A percentile compares a stretch with the other conserved stretches of the same genome.
phyloP scores from a whole-genome alignment of 2,329 filamentous ascomycete species.

The Aspergillus udagawae region DNA sequence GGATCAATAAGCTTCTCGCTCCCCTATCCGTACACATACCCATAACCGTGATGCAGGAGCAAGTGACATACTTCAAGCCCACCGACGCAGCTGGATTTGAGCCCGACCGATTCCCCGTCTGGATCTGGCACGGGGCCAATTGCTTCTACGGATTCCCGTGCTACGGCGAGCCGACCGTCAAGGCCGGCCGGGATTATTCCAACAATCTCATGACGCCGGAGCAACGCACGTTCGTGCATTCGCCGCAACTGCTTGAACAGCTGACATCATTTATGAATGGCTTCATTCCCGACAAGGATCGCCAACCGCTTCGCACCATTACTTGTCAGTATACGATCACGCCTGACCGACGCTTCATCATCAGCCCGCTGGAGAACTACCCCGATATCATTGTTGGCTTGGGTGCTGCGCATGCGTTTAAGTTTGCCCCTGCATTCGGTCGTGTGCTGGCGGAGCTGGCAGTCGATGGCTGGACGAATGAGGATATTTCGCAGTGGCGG shows the following conservation, averaged over 20 bases:
- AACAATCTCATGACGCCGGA: constrained; percentile 26
- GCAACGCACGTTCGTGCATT: constrained; percentile 26
- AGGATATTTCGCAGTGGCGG: neutral
- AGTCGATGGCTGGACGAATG: neutral
- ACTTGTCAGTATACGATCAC: constrained; percentile 29
- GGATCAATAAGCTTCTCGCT: constrained; percentile 22
- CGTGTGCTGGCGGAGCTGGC: neutral
- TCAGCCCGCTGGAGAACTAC: constrained; percentile 20
- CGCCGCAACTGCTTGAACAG: constrained; percentile 17
- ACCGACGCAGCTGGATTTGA: constrained; percentile 12
- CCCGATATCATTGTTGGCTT: neutral
- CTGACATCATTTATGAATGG: constrained; percentile 17
- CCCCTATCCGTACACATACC: constrained; percentile 21
- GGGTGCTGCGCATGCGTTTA: neutral
- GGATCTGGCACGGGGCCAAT: constrained; percentile 21
- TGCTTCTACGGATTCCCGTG: constrained; percentile 25
- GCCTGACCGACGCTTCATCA: constrained; percentile 24
- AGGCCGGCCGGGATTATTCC: constrained; percentile 19
- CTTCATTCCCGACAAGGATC: constrained; percentile 20
- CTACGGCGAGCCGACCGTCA: constrained; percentile 28
- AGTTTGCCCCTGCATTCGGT: neutral
- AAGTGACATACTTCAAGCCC: constrained; percentile 27
- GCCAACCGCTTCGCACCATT: constrained; percentile 21
- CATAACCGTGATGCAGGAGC: constrained; percentile 23
- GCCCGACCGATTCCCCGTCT: constrained; percentile 19